Evolutionary conservation across 2,329 filamentous ascomycete species (phyloP), one percentile per base, ranked within the genome.

Genomic region (Lecanicillium sp.): DNA sequence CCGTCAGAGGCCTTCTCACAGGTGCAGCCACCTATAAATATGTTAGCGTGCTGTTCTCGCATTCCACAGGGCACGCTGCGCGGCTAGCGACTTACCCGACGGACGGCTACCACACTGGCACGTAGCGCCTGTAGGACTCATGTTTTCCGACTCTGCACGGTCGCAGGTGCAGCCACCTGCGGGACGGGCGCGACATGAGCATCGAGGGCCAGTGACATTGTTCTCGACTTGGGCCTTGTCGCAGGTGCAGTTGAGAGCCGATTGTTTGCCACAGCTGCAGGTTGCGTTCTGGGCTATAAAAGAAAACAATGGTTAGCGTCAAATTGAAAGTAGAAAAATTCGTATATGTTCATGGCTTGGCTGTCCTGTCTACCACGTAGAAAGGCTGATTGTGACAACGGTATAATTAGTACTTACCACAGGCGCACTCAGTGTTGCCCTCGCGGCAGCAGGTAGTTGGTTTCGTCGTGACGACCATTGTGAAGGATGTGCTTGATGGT

Each of bases 251-350:
- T 89, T 73, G 35, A 95, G 78, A 35, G 90, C 90, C 4, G 80
- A 77, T 58, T 92, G 75, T 70, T 95, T 80, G 56, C 90, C 90
- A 60, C 90, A 96, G 13, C 86, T 94, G 77, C 88, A 95, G 43
- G 71, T 81, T 8, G 78, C 78, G 62, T 81, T 71, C 51, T 76
- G 62, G 50, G 77, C 78, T 77, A 49, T 32, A 15, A 16, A 38
- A 40, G 5, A 13, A 18, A 25, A 37, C 35, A 43, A 43, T 9
- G 19, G 13, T 20, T 13, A 16, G 20, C 4, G 12, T 28, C 12
- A n/a, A 18, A 9, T 29, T 5, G 16, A 34, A 27, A 14, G n/a
- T n/a, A n/a, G n/a, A n/a, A n/a, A n/a, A n/a, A n/a, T n/a, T n/a
- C n/a, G n/a, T n/a, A n/a, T n/a, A n/a, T n/a, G n/a, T n/a, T n/a